These are phyloP conservation scores for Herpetomonas samuelpessoai DNA, from an alignment of 208 protist species.

Conservation along the genomic window DNA sequence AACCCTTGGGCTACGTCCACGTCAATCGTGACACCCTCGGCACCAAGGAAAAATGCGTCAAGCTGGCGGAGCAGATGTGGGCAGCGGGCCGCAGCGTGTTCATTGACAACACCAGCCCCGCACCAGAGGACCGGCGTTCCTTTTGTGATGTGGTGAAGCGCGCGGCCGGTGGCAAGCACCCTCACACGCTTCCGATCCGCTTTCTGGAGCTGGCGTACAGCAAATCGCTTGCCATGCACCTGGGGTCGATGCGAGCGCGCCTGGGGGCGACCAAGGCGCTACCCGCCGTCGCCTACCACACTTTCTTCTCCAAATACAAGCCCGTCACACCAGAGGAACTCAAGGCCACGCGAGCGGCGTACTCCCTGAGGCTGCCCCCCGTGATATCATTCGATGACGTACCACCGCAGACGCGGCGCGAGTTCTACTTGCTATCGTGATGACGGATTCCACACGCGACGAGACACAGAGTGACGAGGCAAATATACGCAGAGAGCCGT, in stretches of 20 bases:
- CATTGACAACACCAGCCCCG: conserved; percentile 92
- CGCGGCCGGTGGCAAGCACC: not conserved
- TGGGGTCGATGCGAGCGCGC: conserved; percentile 63
- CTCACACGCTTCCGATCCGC: conserved; percentile 34
- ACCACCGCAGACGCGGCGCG: conserved; percentile 13
- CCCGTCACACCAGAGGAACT: conserved; percentile 24
- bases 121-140: conserved; percentile 30
- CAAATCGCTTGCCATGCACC: conserved; percentile 62
- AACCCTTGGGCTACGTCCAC: conserved; percentile 71
- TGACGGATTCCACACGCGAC: not conserved
- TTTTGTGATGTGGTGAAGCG: conserved; percentile 60
- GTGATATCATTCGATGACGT: conserved; percentile 54
- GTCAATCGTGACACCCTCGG: conserved; percentile 82
- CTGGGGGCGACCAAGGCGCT: conserved; percentile 35
- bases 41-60: conserved; percentile 65
- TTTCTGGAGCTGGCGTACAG: conserved; percentile 69
- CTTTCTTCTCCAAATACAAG: conserved; percentile 46
- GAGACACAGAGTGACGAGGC: not conserved
- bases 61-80: conserved; percentile 35
- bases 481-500: no score
- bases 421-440: conserved; percentile 51
- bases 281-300: conserved; percentile 51
- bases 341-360: conserved; percentile 30
- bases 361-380: conserved; percentile 47
- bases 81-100: conserved; percentile 67